Percentiles rank a stretch among this genome's conserved stretches.
Conservation (phyloP, 2,329 filamentous ascomycete genomes). For the Paracoccidioides lutzii region DNA sequence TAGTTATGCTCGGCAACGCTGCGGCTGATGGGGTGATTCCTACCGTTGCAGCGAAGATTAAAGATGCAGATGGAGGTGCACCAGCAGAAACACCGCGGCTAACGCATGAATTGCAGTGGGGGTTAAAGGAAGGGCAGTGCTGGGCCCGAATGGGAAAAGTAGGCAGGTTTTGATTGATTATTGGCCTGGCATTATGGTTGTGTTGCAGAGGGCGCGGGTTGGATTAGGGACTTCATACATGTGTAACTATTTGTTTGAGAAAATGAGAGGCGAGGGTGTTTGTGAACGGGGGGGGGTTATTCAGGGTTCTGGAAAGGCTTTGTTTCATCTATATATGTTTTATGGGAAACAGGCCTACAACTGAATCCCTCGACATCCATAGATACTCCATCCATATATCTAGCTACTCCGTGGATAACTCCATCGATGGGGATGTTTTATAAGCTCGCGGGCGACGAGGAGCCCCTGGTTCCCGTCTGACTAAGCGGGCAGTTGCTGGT, state of each 20-base stretch:
- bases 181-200: conserved; percentile 16
- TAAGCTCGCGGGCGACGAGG: too few species aligned
- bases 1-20: conserved; percentile 18
- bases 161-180: conserved; percentile 18
- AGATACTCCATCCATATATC: too few species aligned
- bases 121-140: conserved; percentile 12
- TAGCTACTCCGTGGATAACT: too few species aligned
- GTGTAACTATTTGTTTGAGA: neutral
- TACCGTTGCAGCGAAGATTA: conserved; percentile 1
- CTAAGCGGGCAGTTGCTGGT: too few species aligned
- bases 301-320: too few species aligned
- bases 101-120: conserved; percentile 17
- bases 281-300: too few species aligned
- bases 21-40: conserved; percentile 9
- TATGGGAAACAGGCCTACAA: too few species aligned
- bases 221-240: neutral
- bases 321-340: too few species aligned
- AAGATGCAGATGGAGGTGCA: neutral
- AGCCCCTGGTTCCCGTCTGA: too few species aligned
- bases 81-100: conserved; percentile 5
- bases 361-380: too few species aligned
- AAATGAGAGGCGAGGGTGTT: neutral
- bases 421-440: too few species aligned
- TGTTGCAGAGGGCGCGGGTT: conserved; percentile 7
- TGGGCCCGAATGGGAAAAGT: conserved; percentile 19